Evolutionary conservation across 1,284 basidiomycete species (phyloP), one percentile per base, ranked within the genome.

Genomic region (Cryptococcus sp.): DNA sequence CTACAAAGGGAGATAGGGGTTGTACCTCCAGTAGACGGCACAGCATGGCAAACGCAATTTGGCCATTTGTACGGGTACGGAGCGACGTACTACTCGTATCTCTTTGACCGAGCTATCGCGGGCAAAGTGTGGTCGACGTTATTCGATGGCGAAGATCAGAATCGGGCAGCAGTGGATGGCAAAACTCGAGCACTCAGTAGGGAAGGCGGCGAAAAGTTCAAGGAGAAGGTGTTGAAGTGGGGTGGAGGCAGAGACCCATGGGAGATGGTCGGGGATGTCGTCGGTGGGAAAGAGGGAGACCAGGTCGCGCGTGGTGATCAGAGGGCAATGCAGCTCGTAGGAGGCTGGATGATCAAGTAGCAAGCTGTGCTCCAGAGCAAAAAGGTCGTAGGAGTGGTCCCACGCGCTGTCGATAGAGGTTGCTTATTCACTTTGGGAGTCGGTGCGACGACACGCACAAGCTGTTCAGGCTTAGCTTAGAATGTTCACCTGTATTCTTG

Each of bases 61-160:
- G 91, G 91, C 0, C 95, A 99, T 74, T 80, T 99, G 6, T 95
- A 91, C 69, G 93, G 94, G 1, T 99, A 99, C 69, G 94, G 95
- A 7, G 92, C 94, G 10, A 96, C 92, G 1, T 99, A 99, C 78
- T 99, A 99, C 73, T 93, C 92, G 16, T 99, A 99, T 76, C 82
- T 98, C 7, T 93, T 99, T 65, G 96, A 98, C 69, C 85, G 94
- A 4, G 93, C 93, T 3, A 96, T 99, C 59, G 95, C 96, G 0
- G 89, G 89, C 13, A 85, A 89, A 40, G 87, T 98, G 1, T 99
- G 92, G 89, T 78, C 81, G 13, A 82, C 86, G 19, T 80, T 96
- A 0, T 98, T 99, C 69, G 46, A 52, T 5, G 17, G 20, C 43
- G n/a, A 39, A 29, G 43, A 46, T 20, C 34, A 43, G 5, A 50